Base-by-base conservation (phyloP, 75 land plant species). In the Picea glauca region DNA sequence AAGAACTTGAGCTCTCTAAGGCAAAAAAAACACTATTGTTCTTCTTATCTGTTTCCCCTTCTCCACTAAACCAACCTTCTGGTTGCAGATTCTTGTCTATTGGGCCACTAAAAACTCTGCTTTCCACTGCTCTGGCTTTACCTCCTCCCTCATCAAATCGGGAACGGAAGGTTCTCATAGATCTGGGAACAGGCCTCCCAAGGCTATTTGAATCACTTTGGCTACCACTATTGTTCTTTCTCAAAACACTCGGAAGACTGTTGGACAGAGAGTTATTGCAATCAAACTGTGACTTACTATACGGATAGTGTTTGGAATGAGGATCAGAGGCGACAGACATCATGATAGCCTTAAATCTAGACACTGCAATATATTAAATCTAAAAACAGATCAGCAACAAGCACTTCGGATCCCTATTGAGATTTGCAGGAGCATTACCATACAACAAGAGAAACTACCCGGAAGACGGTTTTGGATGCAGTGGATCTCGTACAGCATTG, bases 91-190 rank as follows among this genome's bases (percentile, higher is more conserved):
- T 65, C 21, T 65, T 21, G 13, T 43, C 75, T 73, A 73, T 43
- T 8, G 76, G 76, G 23, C 76, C 76, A 54, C 76, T 74, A 30
- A 74, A 74, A 23, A 74, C 76, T 54, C 32, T 74, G 58, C 76
- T 74, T 56, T 74, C 76, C 57, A 54, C 58, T 54, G 76, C 76
- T 56, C 58, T 74, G 58, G 58, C 58, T 26, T 74, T n/a, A 3
- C 76, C 76, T 56, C 58, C 76, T 54, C 32, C 31, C 11, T 74
- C 58, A 13, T 74, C 76, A 23, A 74, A 56, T 31, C 76, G 17
- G 31, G 76, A 74, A n/a, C 76, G 26, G n/a, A 74, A 74, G 9
- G 76, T 23, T 46, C 30, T 74, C 58, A 56, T 74, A 56, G 76
- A 74, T 74, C 58, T 74, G 76, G 76, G 30, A 50, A 13, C 58